Conservation (phyloP, 192 early-diverging fungal species). For the Umbelopsis ramanniana region DNA sequence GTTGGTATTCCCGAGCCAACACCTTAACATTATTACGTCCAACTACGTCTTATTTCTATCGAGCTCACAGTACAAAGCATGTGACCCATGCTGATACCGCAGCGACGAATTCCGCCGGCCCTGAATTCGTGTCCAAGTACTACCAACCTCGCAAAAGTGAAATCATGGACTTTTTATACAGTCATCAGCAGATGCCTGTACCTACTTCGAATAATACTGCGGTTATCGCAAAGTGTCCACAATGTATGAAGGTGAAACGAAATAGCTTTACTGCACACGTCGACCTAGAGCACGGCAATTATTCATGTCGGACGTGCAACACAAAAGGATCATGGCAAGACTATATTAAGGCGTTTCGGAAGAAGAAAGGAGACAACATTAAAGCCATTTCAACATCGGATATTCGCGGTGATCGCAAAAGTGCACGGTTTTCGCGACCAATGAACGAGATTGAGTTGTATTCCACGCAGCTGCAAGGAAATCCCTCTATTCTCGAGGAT, state of each 20-base stretch:
- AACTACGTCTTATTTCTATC: neutral
- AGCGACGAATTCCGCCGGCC: neutral
- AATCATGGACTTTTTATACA: conserved; percentile 40
- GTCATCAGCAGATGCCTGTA: conserved; percentile 36
- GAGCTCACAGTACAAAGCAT: neutral
- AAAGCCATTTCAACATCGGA: conserved; percentile 45
- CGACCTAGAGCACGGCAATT: conserved; percentile 52
- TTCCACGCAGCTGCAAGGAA: conserved; percentile 38
- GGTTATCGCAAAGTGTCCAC: conserved; percentile 38
- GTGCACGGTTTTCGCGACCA: conserved; percentile 42
- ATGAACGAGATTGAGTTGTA: conserved; percentile 48
- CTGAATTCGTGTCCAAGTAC: conserved; percentile 29
- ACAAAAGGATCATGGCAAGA: conserved; percentile 61
- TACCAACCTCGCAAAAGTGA: conserved; percentile 28
- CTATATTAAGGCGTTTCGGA: conserved; percentile 47
- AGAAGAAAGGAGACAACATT: conserved; percentile 32
- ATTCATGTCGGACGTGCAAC: conserved; percentile 61
- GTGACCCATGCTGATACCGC: neutral
- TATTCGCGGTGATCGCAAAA: conserved; percentile 29
- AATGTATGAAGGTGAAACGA: conserved; percentile 35
- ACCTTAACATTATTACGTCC: neutral
- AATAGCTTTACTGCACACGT: conserved; percentile 57
- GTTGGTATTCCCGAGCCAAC: neutral
- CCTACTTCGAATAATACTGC: conserved; percentile 21
- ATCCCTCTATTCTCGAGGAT: conserved; percentile 41